Conservation (phyloP, 169 alveolate species). For the Cryptosporidium xiaoi region DNA sequence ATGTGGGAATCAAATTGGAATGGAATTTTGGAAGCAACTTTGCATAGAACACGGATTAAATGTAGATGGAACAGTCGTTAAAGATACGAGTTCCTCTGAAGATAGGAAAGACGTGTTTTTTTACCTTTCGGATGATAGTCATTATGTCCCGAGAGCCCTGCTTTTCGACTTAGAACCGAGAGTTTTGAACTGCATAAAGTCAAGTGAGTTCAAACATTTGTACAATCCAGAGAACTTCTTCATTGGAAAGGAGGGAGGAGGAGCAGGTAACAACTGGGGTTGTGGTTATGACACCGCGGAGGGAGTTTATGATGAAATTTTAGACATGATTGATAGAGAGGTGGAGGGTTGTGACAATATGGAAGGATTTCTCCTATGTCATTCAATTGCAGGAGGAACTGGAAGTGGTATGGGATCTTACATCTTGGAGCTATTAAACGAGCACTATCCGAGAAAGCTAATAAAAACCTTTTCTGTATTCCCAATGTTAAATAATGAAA, state of each 20-base stretch:
- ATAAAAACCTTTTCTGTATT: constrained; percentile 91
- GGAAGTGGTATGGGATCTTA: constrained; percentile 99
- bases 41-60: constrained; percentile 98
- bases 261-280: constrained; percentile 99
- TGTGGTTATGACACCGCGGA: constrained; percentile 95
- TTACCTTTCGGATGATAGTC: constrained; percentile 95
- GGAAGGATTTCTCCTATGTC: constrained; percentile 98
- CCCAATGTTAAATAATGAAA: constrained; percentile 91
- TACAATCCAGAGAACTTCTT: constrained; percentile 98
- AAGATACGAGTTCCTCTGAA: constrained; percentile 85
- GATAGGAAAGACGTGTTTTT: constrained; percentile 98
- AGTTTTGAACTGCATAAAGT: constrained; percentile 89
- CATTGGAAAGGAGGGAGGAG: constrained; percentile 96
- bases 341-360: constrained; percentile 98
- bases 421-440: constrained; percentile 95
- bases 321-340: constrained; percentile 98
- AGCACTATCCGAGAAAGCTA: constrained; percentile 92
- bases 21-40: constrained; percentile 98
- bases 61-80: constrained; percentile 80
- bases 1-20: constrained; percentile 99
- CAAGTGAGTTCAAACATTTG: constrained; percentile 89
- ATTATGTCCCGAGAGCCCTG: constrained; percentile 95
- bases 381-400: constrained; percentile 99
- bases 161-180: constrained; percentile 98
- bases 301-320: constrained; percentile 93